Evolutionary conservation across 2,329 filamentous ascomycete species (phyloP), one percentile per base, ranked within the genome.

Genomic region (Aspergillus quadrilineatus): DNA sequence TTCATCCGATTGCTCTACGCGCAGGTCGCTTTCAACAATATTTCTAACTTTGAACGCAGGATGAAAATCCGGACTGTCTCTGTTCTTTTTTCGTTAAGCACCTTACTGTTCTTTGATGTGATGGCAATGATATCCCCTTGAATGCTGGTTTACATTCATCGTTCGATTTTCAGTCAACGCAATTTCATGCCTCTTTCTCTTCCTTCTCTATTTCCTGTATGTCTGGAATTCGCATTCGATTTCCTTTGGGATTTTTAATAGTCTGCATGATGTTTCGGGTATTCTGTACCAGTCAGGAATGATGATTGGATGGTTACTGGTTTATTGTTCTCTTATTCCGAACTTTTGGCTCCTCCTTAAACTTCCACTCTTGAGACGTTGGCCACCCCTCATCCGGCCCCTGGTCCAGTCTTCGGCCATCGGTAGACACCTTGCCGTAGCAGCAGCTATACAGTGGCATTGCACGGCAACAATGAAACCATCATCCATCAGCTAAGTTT

Each of bases 41-140:
- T 15, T 7, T 50, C 41, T 30, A 29, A 50, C 37, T 29, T 34
- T 43, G 22, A 22, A 28, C 26, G 39, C 39, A 49, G 52, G 53
- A 37, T 47, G 41, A 47, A 15, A 15, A 43, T 4, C 46, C 14
- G 36, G 10, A 53, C 6, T 56, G 22, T 22, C 22, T 44, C 42
- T 55, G 42, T 9, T 47, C 22, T 53, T 52, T 12, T 55, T 22
- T 14, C 36, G 17, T 56, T 17, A 15, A 47, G 29, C 41, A 51
- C 50, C 10, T 53, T 49, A 22, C 14, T 56, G 45, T 54, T 53
- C 36, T 22, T 37, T 37, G 10, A 14, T 34, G 44, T 58, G 47
- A 57, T 53, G 53, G 53, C 58, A 48, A 60, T 61, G 59, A 64
- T 64, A 63, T 64, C 60, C 60, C 56, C 46, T 59, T 43, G 43